Percentiles rank a stretch among this genome's conserved stretches.
These are phyloP conservation scores for Croton setiger DNA, from an alignment of 441 rosid species.

Conservation along the genomic window DNA sequence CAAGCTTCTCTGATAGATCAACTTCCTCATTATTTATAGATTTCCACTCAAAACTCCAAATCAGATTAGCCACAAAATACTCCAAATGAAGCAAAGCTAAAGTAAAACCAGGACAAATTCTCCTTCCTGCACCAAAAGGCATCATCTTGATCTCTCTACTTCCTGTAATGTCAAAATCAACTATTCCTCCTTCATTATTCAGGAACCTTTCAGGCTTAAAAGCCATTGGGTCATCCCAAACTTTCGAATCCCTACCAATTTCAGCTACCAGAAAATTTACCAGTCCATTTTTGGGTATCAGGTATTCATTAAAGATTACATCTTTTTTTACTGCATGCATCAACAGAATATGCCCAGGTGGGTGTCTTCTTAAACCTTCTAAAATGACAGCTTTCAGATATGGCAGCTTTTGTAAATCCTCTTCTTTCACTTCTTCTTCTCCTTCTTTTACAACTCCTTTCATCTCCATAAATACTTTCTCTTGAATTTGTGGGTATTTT, in stretches of 20 bases:
- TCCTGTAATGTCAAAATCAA: slow-evolving; percentile 34
- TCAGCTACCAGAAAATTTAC: slow-evolving; percentile 43
- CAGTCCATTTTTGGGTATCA: slow-evolving; percentile 30
- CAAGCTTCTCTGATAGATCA: slow-evolving; percentile 28
- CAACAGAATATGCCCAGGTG: slow-evolving; percentile 35
- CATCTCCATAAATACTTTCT: slow-evolving; percentile 23
- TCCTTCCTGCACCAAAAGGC: slow-evolving; percentile 34
- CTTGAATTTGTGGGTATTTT: slow-evolving; percentile 20
- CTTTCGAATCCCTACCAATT: slow-evolving; percentile 39
- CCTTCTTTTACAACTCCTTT: slow-evolving; percentile 14
- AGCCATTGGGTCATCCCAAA: slow-evolving; percentile 46
- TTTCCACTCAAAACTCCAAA: slow-evolving; percentile 29
- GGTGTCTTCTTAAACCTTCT: slow-evolving; percentile 42
- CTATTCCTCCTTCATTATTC: neutral
- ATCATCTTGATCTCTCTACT: slow-evolving; percentile 34
- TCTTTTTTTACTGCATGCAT: slow-evolving; percentile 37
- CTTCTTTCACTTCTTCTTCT: slow-evolving; percentile 27
- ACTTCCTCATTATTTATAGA: slow-evolving; percentile 24
- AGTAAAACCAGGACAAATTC: slow-evolving; percentile 31
- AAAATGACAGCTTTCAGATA: slow-evolving; percentile 35
- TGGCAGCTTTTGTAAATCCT: slow-evolving; percentile 29
- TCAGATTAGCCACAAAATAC: slow-evolving; percentile 28
- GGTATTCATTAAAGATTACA: slow-evolving; percentile 17
- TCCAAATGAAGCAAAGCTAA: slow-evolving; percentile 37
- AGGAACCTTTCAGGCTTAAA: slow-evolving; percentile 41